Evolutionary conservation across 306 rosid genomes (phyloP).

Genomic region (Lagenaria siceraria): DNA sequence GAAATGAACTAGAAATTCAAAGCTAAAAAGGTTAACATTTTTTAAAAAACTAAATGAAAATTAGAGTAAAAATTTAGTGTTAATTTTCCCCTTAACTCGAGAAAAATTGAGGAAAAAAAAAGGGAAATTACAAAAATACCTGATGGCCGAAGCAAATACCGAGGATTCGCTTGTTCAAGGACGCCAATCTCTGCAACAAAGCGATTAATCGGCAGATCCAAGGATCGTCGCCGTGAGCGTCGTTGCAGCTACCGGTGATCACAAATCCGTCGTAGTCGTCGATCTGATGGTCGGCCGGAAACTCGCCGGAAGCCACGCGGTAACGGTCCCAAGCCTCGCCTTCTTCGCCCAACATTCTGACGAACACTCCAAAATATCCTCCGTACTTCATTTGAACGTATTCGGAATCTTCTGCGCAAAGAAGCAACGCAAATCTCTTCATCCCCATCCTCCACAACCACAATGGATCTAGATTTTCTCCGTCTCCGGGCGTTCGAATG

Average conservation of each 20-base stretch:
- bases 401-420: slow-evolving; percentile 82
- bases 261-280: slow-evolving; percentile 51
- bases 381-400: slow-evolving; percentile 57
- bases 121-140: neutral
- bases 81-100: neutral
- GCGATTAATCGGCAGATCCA: slow-evolving; percentile 56
- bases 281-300: slow-evolving; percentile 34
- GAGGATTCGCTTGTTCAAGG: slow-evolving; percentile 50
- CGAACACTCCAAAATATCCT: slow-evolving; percentile 65
- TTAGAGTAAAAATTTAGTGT: too few relatives aligned
- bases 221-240: slow-evolving; percentile 65
- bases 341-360: slow-evolving; percentile 58
- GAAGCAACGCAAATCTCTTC: slow-evolving; percentile 48
- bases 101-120: neutral
- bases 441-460: neutral
- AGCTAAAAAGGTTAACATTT: too few relatives aligned
- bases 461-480: neutral
- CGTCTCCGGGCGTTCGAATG: neutral
- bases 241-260: slow-evolving; percentile 74
- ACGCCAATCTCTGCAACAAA: slow-evolving; percentile 29
- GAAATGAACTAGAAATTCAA: too few relatives aligned
- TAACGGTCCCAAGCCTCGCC: slow-evolving; percentile 66
- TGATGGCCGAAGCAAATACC: slow-evolving; percentile 62
- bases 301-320: slow-evolving; percentile 41
- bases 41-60: too few relatives aligned